Percentiles rank a stretch among this genome's conserved stretches.
Evolutionary conservation across 1,284 basidiomycete genomes (phyloP).

Genomic region (Malassezia restricta): DNA sequence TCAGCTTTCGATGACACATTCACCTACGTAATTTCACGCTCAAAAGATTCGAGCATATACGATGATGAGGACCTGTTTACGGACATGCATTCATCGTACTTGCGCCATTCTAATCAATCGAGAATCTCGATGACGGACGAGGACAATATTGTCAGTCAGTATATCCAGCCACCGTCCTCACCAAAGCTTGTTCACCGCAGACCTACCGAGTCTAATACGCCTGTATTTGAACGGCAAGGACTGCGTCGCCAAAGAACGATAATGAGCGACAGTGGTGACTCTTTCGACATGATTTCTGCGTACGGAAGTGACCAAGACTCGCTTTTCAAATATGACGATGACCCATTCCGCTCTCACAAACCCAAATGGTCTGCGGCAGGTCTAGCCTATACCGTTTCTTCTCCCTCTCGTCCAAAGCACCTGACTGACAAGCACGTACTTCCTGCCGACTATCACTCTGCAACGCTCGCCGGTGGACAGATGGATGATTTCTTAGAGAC

Average conservation of each 20-base stretch:
- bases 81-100: background rate
- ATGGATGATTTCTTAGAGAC: constrained; percentile 2
- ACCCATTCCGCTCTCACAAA: background rate
- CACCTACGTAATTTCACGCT: background rate
- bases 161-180: background rate
- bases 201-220: constrained; percentile 1
- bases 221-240: background rate
- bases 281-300: background rate
- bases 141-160: constrained; percentile 4
- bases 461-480: background rate
- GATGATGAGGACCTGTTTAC: background rate
- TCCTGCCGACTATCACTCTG: constrained; percentile 9
- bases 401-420: constrained; percentile 1
- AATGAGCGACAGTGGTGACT: background rate
- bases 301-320: background rate
- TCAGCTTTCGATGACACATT: background rate
- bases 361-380: background rate
- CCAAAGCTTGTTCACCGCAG: background rate
- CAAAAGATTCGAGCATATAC: background rate
- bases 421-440: background rate
- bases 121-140: background rate
- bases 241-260: background rate
- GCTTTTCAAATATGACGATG: background rate
- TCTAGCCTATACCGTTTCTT: background rate
- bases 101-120: background rate